A percentile compares a stretch with the other conserved stretches of the same genome.
Conservation (phyloP, 2,329 filamentous ascomycete genomes). For the Aspergillus hortae region DNA sequence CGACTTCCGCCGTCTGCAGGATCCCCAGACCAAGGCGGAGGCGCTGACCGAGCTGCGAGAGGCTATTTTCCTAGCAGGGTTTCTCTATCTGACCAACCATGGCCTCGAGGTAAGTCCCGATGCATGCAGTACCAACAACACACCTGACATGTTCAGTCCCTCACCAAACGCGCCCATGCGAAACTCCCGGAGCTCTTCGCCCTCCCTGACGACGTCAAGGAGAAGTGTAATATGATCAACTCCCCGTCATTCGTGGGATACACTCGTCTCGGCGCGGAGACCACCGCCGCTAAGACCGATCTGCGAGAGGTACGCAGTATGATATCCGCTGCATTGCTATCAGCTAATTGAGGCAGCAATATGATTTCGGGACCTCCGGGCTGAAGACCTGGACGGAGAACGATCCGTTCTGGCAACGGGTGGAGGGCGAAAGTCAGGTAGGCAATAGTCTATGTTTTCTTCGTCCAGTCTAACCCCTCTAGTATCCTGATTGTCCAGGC, state of each 20-base stretch:
- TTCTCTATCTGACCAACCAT: slow-evolving; percentile 34
- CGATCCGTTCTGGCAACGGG: slow-evolving; percentile 44
- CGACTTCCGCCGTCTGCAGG: slow-evolving; percentile 24
- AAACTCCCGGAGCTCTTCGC: slow-evolving; percentile 23
- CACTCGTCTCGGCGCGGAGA: slow-evolving; percentile 33
- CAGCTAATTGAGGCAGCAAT: slow-evolving; percentile 39
- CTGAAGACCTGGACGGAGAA: slow-evolving; percentile 30
- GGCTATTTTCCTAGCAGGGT: slow-evolving; percentile 34
- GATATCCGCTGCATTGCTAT: not conserved
- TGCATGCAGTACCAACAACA: not conserved
- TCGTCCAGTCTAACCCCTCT: no score
- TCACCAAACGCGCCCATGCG: slow-evolving; percentile 20
- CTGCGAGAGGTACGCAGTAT: slow-evolving; percentile 24
- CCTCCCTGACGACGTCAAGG: slow-evolving; percentile 23
- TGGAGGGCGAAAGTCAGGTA: slow-evolving; percentile 30
- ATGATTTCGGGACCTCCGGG: slow-evolving; percentile 32
- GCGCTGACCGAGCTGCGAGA: slow-evolving; percentile 25
- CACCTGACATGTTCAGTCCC: slow-evolving; percentile 10
- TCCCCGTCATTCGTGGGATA: slow-evolving; percentile 32
- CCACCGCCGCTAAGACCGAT: slow-evolving; percentile 29
- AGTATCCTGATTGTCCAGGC: slow-evolving; percentile 26
- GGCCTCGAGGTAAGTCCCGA: slow-evolving; percentile 26
- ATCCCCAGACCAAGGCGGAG: slow-evolving; percentile 20
- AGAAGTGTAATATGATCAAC: slow-evolving; percentile 30
- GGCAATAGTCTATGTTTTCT: not conserved